phyloP scores from a whole-genome alignment of 2,329 filamentous ascomycete genomes.

The Colletotrichum sidae region DNA sequence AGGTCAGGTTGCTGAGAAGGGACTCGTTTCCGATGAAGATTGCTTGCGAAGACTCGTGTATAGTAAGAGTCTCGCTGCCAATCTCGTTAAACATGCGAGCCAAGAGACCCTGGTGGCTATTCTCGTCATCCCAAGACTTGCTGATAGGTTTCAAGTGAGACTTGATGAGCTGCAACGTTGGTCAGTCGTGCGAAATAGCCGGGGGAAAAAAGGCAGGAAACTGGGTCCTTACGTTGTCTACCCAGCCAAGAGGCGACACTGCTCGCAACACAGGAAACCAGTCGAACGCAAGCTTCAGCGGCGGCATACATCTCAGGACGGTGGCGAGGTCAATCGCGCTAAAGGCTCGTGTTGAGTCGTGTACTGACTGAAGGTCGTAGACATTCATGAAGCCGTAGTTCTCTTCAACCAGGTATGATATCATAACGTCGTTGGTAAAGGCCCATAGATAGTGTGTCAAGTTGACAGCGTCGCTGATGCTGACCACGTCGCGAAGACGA shows the following conservation, averaged over 20 bases:
- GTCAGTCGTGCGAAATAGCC: not conserved
- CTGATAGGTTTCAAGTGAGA: conserved; percentile 15
- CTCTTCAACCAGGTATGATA: conserved; percentile 36
- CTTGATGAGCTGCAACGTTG: not conserved
- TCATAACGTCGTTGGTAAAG: conserved; percentile 39
- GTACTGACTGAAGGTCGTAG: conserved; percentile 23
- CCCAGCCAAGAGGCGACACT: conserved; percentile 37
- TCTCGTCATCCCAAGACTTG: conserved; percentile 25
- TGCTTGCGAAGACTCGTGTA: conserved; percentile 36
- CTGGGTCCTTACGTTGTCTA: conserved; percentile 32
- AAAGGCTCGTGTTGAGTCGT: conserved; percentile 37
- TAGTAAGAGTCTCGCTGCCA: conserved; percentile 18
- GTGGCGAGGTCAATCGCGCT: conserved; percentile 39
- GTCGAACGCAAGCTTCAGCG: conserved; percentile 32
- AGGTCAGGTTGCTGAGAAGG: conserved; percentile 37
- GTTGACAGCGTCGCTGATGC: not conserved
- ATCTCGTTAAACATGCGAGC: conserved; percentile 30
- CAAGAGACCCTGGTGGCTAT: conserved; percentile 18
- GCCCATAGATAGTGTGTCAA: conserved; percentile 35
- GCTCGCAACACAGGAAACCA: conserved; percentile 21
- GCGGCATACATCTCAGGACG: conserved; percentile 34
- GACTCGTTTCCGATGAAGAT: conserved; percentile 40
- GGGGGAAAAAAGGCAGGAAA: too few species aligned
- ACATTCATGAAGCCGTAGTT: conserved; percentile 31
- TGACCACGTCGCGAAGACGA: conserved; percentile 10